Evolutionary conservation across 2,329 filamentous ascomycete genomes (phyloP).

Genomic region (Diplodia intermedia): DNA sequence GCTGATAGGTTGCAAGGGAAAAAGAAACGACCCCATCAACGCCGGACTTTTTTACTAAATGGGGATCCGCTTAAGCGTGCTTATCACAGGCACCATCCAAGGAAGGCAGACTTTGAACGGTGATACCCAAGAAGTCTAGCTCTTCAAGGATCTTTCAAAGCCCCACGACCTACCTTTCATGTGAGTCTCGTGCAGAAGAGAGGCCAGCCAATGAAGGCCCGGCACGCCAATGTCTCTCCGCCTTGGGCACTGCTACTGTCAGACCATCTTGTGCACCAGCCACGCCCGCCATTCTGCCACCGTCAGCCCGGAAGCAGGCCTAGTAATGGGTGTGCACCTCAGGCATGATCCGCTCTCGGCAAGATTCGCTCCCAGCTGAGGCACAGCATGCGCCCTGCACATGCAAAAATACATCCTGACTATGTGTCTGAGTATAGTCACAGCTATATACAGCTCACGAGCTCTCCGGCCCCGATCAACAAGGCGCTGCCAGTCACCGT

Average conservation of each 20-base stretch:
- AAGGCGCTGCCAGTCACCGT: not conserved
- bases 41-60: not conserved
- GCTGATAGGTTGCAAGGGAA: not conserved
- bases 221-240: not conserved
- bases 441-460: slow-evolving; percentile 1
- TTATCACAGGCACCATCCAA: not conserved
- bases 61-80: not conserved
- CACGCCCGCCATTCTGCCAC: not conserved
- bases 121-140: not conserved
- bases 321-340: not conserved
- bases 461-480: not conserved
- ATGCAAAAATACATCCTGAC: not conserved
- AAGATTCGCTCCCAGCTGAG: not conserved
- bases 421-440: slow-evolving; percentile 11
- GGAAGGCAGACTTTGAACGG: not conserved
- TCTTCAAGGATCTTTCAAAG: not conserved
- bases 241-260: not conserved
- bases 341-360: not conserved
- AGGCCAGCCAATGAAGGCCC: not conserved
- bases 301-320: not conserved
- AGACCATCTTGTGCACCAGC: not conserved
- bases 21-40: not conserved
- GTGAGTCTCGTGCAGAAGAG: not conserved
- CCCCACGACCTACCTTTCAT: not conserved
- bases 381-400: not conserved